Evolutionary conservation across 805 yeast genomes (phyloP).

Genomic region (Saccharomycopsis selenospora): DNA sequence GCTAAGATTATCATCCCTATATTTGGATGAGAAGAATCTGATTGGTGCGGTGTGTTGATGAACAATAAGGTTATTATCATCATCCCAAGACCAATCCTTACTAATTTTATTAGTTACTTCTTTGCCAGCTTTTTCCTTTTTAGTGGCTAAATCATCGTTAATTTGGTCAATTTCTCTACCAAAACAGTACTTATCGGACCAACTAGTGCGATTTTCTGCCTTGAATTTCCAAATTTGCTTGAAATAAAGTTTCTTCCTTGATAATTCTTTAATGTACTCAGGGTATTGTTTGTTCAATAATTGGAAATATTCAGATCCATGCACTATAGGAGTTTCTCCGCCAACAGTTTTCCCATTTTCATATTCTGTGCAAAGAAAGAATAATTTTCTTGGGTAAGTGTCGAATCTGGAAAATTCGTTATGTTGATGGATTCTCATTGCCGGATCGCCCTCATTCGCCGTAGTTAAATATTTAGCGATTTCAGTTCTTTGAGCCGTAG

Average conservation of each 20-base stretch:
- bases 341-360: slow-evolving; percentile 23
- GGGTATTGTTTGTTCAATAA: slow-evolving; percentile 23
- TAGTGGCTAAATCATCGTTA: slow-evolving; percentile 24
- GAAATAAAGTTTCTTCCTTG: slow-evolving; percentile 25
- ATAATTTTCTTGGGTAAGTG: slow-evolving; percentile 26
- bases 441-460: slow-evolving; percentile 30
- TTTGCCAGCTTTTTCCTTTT: slow-evolving; percentile 26
- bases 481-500: slow-evolving; percentile 26
- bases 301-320: slow-evolving; percentile 30
- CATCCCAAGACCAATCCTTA: slow-evolving; percentile 27
- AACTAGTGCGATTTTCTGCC: slow-evolving; percentile 22
- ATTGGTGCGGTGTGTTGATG: slow-evolving; percentile 27
- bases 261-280: slow-evolving; percentile 23
- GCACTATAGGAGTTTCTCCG: slow-evolving; percentile 32
- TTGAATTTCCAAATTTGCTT: slow-evolving; percentile 27
- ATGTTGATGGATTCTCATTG: slow-evolving; percentile 27
- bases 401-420: slow-evolving; percentile 31
- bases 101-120: slow-evolving; percentile 25
- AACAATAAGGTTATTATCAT: slow-evolving; percentile 26
- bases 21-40: slow-evolving; percentile 15
- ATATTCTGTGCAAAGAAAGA: slow-evolving; percentile 24
- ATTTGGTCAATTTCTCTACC: slow-evolving; percentile 26
- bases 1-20: no score
- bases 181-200: slow-evolving; percentile 30
- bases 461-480: slow-evolving; percentile 26